A percentile compares a stretch with the other conserved stretches of the same genome.
These are phyloP conservation scores for Echria macrotheca DNA, from an alignment of 495 filamentous ascomycete species.

Conservation along the genomic window DNA sequence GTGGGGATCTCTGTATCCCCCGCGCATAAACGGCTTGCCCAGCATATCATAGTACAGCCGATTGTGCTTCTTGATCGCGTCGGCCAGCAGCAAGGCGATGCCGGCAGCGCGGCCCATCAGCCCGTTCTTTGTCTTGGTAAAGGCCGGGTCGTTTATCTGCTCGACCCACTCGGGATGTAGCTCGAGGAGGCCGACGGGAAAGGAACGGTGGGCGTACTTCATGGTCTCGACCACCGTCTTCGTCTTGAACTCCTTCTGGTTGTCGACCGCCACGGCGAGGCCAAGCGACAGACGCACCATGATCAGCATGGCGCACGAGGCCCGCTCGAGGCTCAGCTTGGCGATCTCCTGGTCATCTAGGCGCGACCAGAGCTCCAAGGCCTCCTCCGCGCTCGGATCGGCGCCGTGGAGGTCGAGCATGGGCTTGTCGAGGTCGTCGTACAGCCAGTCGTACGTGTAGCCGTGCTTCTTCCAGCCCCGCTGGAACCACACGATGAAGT, in stretches of 20 bases:
- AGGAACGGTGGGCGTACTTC: neutral
- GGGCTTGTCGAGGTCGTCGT: neutral
- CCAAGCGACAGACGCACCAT: neutral
- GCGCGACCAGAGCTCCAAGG: neutral
- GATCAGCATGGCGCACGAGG: neutral
- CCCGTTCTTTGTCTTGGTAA: neutral
- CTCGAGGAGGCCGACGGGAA: neutral
- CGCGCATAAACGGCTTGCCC: neutral
- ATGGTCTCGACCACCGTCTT: neutral
- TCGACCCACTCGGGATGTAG: neutral
- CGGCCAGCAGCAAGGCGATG: neutral
- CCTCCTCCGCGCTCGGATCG: neutral
- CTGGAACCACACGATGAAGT: neutral
- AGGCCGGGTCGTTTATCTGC: too few relatives aligned
- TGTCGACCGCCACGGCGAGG: neutral
- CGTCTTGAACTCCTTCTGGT: neutral
- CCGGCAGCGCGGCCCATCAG: neutral
- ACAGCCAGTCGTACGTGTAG: neutral
- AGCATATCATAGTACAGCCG: neutral
- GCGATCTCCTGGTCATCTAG: neutral
- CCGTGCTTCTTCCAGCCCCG: too few relatives aligned
- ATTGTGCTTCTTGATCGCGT: neutral
- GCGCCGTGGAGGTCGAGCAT: conserved; percentile 1
- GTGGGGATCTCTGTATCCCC: neutral
- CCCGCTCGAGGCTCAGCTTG: neutral